phyloP scores from a whole-genome alignment of 106 monocot genomes.

The Platanthera guangdongensis region DNA sequence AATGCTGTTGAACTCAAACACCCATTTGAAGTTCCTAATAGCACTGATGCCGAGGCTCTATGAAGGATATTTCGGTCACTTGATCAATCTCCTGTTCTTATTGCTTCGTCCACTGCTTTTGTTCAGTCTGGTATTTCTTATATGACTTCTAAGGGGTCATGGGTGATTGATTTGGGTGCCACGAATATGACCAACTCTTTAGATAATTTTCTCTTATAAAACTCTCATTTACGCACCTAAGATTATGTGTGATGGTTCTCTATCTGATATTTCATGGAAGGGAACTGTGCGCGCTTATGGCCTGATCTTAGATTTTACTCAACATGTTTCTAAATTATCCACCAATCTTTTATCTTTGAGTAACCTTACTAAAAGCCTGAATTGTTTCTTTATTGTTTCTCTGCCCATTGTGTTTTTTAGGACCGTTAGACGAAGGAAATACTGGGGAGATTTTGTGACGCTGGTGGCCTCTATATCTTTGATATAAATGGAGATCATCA shows the following conservation, averaged over 20 bases:
- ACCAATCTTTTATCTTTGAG: not conserved
- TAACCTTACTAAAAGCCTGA: not conserved
- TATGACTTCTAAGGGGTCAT: not conserved
- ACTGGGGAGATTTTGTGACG: too few relatives aligned
- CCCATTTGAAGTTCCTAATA: not conserved
- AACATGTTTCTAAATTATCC: not conserved
- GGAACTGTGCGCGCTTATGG: not conserved
- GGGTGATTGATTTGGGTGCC: not conserved
- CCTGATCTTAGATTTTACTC: not conserved
- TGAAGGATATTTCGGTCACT: not conserved
- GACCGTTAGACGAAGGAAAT: not conserved
- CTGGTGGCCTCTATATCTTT: too few relatives aligned
- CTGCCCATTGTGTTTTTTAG: not conserved
- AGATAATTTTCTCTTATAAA: not conserved
- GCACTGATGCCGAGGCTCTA: not conserved
- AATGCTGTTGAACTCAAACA: not conserved
- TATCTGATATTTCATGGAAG: not conserved
- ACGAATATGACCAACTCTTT: not conserved
- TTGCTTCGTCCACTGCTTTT: not conserved
- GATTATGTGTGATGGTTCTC: not conserved
- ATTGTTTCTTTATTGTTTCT: not conserved
- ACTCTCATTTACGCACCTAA: not conserved
- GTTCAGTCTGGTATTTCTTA: not conserved
- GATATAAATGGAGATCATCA: too few relatives aligned
- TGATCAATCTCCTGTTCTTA: not conserved